phyloP scores from a whole-genome alignment of 768 basidiomycete genomes.

The Leucocoprinus sp. region DNA sequence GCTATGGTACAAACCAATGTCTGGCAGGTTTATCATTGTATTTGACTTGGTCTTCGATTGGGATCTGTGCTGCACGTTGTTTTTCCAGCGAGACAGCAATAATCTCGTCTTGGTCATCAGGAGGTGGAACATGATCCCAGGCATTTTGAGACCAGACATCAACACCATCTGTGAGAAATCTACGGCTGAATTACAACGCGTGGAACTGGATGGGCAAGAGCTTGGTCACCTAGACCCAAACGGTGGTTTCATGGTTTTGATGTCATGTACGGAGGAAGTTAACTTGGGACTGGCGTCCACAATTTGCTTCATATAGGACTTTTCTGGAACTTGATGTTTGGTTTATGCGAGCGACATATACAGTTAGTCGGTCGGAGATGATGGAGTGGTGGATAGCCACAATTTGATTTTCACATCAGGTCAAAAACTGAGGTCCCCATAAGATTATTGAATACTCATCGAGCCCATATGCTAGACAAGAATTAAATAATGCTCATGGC shows the following conservation, averaged over 20 bases:
- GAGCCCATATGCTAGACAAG: no score
- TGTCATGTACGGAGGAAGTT: conserved; percentile 62
- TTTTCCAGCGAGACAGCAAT: conserved; percentile 62
- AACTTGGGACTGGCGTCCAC: conserved; percentile 18
- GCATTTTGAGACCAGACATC: conserved; percentile 85
- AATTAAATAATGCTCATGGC: no score
- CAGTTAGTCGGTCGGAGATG: no score
- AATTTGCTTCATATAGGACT: not conserved
- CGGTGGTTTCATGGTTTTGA: conserved; percentile 46
- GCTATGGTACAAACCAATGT: conserved; percentile 45
- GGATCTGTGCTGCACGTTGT: conserved; percentile 69
- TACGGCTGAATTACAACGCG: conserved; percentile 17
- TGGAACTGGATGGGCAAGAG: not conserved
- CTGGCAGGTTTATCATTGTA: conserved; percentile 68
- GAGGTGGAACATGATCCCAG: conserved; percentile 86
- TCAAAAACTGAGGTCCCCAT: no score
- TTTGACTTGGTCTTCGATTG: conserved; percentile 58
- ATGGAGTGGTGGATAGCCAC: no score
- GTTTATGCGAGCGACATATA: no score
- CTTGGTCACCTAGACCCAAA: conserved; percentile 58
- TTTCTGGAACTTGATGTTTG: not conserved
- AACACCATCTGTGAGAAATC: conserved; percentile 61
- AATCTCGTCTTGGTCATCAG: conserved; percentile 67
- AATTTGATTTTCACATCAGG: no score
- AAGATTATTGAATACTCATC: no score